Conservation (phyloP, 805 yeast genomes). For the Scheffersomyces coipomensis region DNA sequence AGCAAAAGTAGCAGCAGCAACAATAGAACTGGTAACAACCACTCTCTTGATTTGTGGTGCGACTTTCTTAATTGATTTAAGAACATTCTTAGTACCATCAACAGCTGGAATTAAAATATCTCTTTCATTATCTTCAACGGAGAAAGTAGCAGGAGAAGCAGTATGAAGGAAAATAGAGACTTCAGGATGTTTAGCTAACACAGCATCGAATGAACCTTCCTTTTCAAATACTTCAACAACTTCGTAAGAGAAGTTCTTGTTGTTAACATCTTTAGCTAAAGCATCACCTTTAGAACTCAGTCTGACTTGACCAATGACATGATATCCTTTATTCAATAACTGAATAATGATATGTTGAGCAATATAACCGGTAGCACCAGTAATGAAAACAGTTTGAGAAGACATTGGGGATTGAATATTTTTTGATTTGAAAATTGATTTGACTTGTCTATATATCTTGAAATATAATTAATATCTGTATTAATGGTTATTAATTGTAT, state of each 20-base stretch:
- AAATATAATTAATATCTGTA: too few species aligned
- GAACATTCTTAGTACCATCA: slow-evolving; percentile 49
- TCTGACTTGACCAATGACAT: slow-evolving; percentile 53
- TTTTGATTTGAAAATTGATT: too few species aligned
- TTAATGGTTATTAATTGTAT: too few species aligned
- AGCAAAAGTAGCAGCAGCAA: slow-evolving; percentile 39
- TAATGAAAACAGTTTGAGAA: slow-evolving; percentile 38
- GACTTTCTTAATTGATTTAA: slow-evolving; percentile 43
- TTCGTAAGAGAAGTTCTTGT: slow-evolving; percentile 36
- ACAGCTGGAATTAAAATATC: slow-evolving; percentile 56
- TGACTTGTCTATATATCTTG: too few species aligned
- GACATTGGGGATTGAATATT: too few species aligned
- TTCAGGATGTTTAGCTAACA: slow-evolving; percentile 46
- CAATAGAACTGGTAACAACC: slow-evolving; percentile 52
- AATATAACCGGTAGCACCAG: slow-evolving; percentile 57
- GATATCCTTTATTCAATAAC: slow-evolving; percentile 38
- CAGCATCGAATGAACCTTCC: slow-evolving; percentile 43
- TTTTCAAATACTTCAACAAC: slow-evolving; percentile 46
- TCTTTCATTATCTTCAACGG: slow-evolving; percentile 41
- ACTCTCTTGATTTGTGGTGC: slow-evolving; percentile 43
- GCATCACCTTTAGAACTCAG: slow-evolving; percentile 42
- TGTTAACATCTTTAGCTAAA: slow-evolving; percentile 19
- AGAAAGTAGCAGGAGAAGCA: slow-evolving; percentile 57
- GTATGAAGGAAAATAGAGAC: slow-evolving; percentile 55
- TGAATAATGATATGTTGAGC: slow-evolving; percentile 49